Conservation (phyloP, 73 alveolate species). For the Paramecium bursaria region DNA sequence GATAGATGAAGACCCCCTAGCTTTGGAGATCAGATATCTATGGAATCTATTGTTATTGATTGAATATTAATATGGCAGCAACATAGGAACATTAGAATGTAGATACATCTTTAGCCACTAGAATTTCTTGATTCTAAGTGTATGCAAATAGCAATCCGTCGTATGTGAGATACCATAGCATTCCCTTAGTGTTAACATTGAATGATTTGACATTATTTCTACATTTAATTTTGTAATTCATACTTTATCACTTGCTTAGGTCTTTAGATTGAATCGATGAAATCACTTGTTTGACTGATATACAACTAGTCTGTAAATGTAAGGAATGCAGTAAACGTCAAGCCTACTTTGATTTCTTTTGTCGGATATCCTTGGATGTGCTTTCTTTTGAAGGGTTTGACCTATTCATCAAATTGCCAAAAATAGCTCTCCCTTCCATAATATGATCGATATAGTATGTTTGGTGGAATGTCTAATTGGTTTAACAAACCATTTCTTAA, state of each 20-base stretch:
- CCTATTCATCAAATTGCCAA: conserved; percentile 44
- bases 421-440: conserved; percentile 50
- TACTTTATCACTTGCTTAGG: too few species aligned
- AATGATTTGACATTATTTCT: too few species aligned
- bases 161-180: background rate
- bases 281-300: background rate
- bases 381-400: conserved; percentile 50
- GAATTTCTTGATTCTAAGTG: too few species aligned
- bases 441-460: conserved; percentile 4
- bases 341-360: background rate
- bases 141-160: too few species aligned
- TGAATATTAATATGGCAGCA: too few species aligned
- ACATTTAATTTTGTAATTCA: background rate
- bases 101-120: too few species aligned
- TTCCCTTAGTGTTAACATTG: background rate
- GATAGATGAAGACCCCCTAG: too few species aligned
- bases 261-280: background rate
- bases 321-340: conserved; percentile 21
- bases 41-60: too few species aligned
- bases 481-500: conserved; percentile 1
- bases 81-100: too few species aligned
- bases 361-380: conserved; percentile 34
- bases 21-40: too few species aligned
- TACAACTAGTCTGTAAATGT: background rate
- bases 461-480: conserved; percentile 4